Percentiles rank a stretch among this genome's conserved stretches.
Evolutionary conservation across 768 basidiomycete genomes (phyloP).

Genomic region (Mycena epipterygia): DNA sequence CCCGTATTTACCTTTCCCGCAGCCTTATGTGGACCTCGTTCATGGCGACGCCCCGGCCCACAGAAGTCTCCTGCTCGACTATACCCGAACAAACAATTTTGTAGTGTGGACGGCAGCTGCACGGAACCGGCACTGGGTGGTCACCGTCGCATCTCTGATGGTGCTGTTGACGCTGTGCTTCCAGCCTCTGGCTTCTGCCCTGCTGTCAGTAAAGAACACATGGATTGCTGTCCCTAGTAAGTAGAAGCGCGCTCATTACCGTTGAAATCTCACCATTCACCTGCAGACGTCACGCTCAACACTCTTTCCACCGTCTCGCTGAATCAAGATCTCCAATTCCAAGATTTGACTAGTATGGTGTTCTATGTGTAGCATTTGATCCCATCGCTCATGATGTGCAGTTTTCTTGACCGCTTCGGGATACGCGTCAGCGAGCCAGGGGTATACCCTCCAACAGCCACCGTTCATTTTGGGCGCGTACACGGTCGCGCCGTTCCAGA

Average conservation of each 20-base stretch:
- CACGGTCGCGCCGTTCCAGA: slow-evolving; percentile 62
- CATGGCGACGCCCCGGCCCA: slow-evolving; percentile 68
- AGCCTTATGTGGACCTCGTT: slow-evolving; percentile 72
- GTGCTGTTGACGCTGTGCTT: slow-evolving; percentile 61
- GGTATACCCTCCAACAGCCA: slow-evolving; percentile 61
- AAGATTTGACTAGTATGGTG: slow-evolving; percentile 61
- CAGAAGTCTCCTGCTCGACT: slow-evolving; percentile 67
- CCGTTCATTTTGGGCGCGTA: slow-evolving; percentile 61
- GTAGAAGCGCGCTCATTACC: slow-evolving; percentile 19
- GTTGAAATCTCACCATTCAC: slow-evolving; percentile 1
- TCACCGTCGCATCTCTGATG: slow-evolving; percentile 63
- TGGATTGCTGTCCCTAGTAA: slow-evolving; percentile 59
- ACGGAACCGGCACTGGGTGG: slow-evolving; percentile 63
- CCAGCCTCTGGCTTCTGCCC: slow-evolving; percentile 66
- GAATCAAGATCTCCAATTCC: slow-evolving; percentile 60
- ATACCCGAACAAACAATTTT: slow-evolving; percentile 66
- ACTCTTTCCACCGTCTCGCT: slow-evolving; percentile 56
- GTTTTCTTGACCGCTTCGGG: slow-evolving; percentile 69
- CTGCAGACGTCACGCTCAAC: slow-evolving; percentile 52
- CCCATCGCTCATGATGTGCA: slow-evolving; percentile 35
- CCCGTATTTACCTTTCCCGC: background rate
- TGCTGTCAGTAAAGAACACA: slow-evolving; percentile 62
- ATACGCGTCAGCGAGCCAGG: slow-evolving; percentile 63
- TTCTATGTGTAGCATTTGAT: background rate
- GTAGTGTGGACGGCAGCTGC: slow-evolving; percentile 62